These are phyloP conservation scores for Pythium apleroticum DNA, from an alignment of 352 stramenopile genomes.

Conservation along the genomic window DNA sequence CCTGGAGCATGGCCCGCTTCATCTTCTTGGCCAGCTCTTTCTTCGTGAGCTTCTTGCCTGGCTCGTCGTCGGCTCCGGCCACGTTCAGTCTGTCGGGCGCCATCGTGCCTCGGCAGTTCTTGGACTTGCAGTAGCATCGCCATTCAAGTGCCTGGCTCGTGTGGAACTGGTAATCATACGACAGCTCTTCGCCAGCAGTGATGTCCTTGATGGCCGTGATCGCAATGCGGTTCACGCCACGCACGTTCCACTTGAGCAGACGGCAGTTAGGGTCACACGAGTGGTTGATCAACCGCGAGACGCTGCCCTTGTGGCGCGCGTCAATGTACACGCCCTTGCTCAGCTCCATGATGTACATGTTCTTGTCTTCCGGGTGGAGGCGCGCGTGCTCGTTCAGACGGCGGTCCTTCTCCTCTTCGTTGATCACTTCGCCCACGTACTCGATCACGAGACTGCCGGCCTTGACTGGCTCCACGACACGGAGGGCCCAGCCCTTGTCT, in stretches of 20 bases:
- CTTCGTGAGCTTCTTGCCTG: constrained; percentile 75
- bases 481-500: constrained; percentile 92
- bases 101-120: constrained; percentile 86
- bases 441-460: constrained; percentile 91
- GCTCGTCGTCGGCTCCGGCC: constrained; percentile 20
- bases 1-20: constrained; percentile 64
- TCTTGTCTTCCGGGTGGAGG: constrained; percentile 92
- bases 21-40: constrained; percentile 70
- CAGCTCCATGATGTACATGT: constrained; percentile 96
- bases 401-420: constrained; percentile 89
- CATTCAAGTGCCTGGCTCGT: constrained; percentile 85
- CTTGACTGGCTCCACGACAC: constrained; percentile 77
- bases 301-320: constrained; percentile 90
- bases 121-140: constrained; percentile 84
- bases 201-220: constrained; percentile 93
- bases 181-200: constrained; percentile 86
- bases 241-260: constrained; percentile 94
- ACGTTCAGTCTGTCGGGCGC: constrained; percentile 77
- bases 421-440: constrained; percentile 95
- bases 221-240: constrained; percentile 90
- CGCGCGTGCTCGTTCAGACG: constrained; percentile 82
- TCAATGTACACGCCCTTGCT: constrained; percentile 94
- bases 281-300: constrained; percentile 98
- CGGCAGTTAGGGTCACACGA: constrained; percentile 96
- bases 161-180: constrained; percentile 95